These are phyloP conservation scores for Skeletonema tropicum DNA, from an alignment of 108 stramenopile genomes.

Conservation along the genomic window DNA sequence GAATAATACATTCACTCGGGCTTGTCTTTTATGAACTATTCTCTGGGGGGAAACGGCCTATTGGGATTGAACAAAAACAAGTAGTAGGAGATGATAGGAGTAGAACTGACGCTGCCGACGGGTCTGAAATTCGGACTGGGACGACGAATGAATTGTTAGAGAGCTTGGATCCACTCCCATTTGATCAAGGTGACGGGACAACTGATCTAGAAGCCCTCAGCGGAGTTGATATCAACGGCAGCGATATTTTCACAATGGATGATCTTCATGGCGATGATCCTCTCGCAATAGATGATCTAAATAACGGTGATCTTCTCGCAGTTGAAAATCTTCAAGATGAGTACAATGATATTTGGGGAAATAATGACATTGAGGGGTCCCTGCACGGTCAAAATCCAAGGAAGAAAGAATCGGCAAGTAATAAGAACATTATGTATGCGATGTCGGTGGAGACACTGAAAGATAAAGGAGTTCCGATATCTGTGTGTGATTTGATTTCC, in stretches of 20 bases:
- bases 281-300: too few species aligned
- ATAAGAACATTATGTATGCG: neutral
- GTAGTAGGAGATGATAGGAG: too few species aligned
- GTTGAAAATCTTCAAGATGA: neutral
- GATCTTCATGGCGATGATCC: neutral
- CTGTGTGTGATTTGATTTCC: constrained; percentile 20
- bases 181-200: neutral
- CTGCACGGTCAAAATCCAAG: neutral
- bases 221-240: too few species aligned
- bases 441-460: neutral
- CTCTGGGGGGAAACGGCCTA: neutral
- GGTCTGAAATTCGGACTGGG: neutral
- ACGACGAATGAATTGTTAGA: neutral
- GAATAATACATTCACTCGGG: neutral
- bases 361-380: neutral
- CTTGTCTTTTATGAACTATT: neutral
- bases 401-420: neutral
- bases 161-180: neutral
- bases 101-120: too few species aligned
- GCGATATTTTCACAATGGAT: neutral
- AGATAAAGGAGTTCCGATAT: neutral
- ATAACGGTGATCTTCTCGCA: too few species aligned
- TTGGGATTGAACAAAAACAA: neutral
- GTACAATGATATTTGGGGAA: neutral
- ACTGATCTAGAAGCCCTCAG: neutral